Evolutionary conservation across 129 eudicot species (phyloP), one percentile per base, ranked within the genome.

Genomic region (Flaveria linearis): DNA sequence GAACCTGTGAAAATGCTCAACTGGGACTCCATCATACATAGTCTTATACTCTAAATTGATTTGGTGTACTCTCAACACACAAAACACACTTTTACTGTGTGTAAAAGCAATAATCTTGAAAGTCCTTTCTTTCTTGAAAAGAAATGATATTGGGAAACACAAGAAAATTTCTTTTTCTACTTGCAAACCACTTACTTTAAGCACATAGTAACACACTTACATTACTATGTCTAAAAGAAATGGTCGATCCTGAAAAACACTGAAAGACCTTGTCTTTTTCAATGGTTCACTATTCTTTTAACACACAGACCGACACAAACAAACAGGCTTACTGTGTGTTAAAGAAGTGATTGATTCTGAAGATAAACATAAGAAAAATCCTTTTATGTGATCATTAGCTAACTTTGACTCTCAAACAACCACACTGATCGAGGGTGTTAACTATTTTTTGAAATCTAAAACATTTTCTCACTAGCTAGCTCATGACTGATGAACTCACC

Each of bases 21-120:
- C 76, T 63, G 87, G 90, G 20, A 88, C 85, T 84, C 94, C 94
- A 76, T 86, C 87, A 82, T 88, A 88, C 89, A 88, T 88, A 79
- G 69, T 84, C 80, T 55, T 76, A 39, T 55, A 72, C 65, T 42
- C 73, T 80, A 67, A 42, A 11, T 73, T 73, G 58, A 58, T 67
- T 66, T 53, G 56, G 45, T 33, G 64, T n/a, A 51, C 16, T 30
- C 36, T 3, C 36, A 30, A 30, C 5, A 30, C 36, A 30, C 36
- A 30, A 30, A 30, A 30, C 22, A 43, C 57, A 51, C 57, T 51
- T 73, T 53, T 67, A 73, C 71, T 68, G 23, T 49, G 64, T 62
- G 77, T 64, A 62, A 80, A 62, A 80, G 45, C 46, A 74, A 68
- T 30, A 20, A 68, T 36, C 41, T 36, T 36, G 47, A 43, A 43